These are phyloP conservation scores for Chlorella sorokiniana DNA, from an alignment of 139 green algal species.

Conservation along the genomic window DNA sequence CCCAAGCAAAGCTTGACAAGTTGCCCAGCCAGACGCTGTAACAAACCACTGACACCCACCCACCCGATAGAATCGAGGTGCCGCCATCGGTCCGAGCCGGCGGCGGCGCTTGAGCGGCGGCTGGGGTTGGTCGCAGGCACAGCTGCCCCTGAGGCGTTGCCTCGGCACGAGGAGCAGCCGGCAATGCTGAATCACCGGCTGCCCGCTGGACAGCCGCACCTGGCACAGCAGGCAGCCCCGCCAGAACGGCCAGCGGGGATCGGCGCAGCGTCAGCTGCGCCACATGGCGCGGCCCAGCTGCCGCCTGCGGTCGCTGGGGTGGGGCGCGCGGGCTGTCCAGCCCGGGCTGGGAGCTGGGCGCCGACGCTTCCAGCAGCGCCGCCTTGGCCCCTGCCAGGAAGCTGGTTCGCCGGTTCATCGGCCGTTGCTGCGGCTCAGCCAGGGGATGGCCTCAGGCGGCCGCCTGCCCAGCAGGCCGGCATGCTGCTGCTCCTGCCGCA, in stretches of 20 bases:
- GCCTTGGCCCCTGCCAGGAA: slow-evolving; percentile 17
- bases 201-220: neutral
- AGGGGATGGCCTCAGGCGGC: neutral
- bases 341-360: neutral
- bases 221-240: neutral
- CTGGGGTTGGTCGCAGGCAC: neutral
- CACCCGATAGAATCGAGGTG: neutral
- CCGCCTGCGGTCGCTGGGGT: neutral
- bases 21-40: no score
- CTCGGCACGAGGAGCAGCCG: neutral
- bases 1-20: no score
- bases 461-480: neutral
- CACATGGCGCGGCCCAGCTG: neutral
- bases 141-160: slow-evolving; percentile 19
- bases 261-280: slow-evolving; percentile 12
- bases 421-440: slow-evolving; percentile 4
- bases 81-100: slow-evolving; percentile 8
- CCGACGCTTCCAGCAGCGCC: slow-evolving; percentile 10
- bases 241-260: neutral
- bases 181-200: neutral
- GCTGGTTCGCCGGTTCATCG: neutral
- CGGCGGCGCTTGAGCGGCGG: neutral
- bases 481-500: neutral
- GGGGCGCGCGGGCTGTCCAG: neutral
- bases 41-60: neutral